A percentile compares a stretch with the other conserved stretches of the same genome.
These are phyloP conservation scores for Aspergillus sergii DNA, from an alignment of 2,329 filamentous ascomycete genomes.

Conservation along the genomic window DNA sequence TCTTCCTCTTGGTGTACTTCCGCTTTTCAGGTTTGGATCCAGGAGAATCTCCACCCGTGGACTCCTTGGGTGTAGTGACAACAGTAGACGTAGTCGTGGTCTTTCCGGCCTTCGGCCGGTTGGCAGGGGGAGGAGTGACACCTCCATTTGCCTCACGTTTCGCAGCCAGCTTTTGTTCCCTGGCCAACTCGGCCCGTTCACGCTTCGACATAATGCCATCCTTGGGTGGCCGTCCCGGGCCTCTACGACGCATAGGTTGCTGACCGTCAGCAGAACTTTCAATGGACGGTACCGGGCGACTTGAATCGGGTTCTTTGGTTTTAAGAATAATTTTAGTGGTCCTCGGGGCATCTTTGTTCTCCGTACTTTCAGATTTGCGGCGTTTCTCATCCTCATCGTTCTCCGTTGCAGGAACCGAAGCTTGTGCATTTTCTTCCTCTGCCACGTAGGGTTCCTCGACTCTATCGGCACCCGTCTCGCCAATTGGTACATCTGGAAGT, in stretches of 20 bases:
- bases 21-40: slow-evolving; percentile 48
- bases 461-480: slow-evolving; percentile 52
- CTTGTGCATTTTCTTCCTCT: slow-evolving; percentile 36
- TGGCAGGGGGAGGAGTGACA: slow-evolving; percentile 43
- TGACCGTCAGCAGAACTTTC: slow-evolving; percentile 41
- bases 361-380: slow-evolving; percentile 27
- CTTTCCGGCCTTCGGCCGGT: slow-evolving; percentile 34
- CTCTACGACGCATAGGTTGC: slow-evolving; percentile 47
- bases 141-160: slow-evolving; percentile 51
- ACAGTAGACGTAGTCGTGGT: slow-evolving; percentile 22
- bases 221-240: slow-evolving; percentile 66
- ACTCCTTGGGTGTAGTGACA: slow-evolving; percentile 29
- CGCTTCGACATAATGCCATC: slow-evolving; percentile 69
- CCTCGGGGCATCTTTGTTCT: slow-evolving; percentile 32
- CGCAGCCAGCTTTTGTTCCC: slow-evolving; percentile 54
- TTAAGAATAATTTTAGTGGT: slow-evolving; percentile 33
- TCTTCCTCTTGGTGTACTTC: slow-evolving; percentile 53
- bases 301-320: slow-evolving; percentile 31
- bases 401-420: slow-evolving; percentile 42
- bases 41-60: slow-evolving; percentile 37
- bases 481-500: slow-evolving; percentile 55
- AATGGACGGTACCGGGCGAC: slow-evolving; percentile 32
- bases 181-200: slow-evolving; percentile 58
- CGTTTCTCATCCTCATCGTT: slow-evolving; percentile 39
- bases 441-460: slow-evolving; percentile 44